A percentile compares a stretch with the other conserved stretches of the same genome.
Conservation (phyloP, 352 stramenopile species). For the Pythium insidiosum region DNA sequence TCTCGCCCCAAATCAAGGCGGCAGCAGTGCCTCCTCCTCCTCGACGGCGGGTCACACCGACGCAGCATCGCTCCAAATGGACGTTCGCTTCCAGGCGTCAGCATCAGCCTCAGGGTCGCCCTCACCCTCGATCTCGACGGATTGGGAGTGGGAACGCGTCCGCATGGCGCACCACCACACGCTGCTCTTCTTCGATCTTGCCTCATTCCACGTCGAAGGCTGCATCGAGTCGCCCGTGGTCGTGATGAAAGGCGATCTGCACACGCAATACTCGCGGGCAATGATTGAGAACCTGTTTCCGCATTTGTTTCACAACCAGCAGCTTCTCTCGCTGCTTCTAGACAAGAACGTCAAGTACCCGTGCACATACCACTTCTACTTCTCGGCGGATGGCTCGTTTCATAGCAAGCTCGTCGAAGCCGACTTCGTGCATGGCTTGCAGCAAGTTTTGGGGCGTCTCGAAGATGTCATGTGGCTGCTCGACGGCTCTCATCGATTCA, state of each 20-base stretch:
- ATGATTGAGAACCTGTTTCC: conserved; percentile 46
- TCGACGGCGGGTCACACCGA: too few relatives aligned
- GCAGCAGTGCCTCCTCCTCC: not conserved
- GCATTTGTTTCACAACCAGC: conserved; percentile 19
- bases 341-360: conserved; percentile 29
- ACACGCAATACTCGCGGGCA: conserved; percentile 33
- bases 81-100: too few relatives aligned
- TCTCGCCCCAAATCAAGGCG: not conserved
- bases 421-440: conserved; percentile 25
- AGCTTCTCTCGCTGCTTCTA: conserved; percentile 36
- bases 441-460: conserved; percentile 27
- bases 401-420: conserved; percentile 21
- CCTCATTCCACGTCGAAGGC: conserved; percentile 8
- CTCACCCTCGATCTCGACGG: too few relatives aligned
- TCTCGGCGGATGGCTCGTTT: conserved; percentile 14
- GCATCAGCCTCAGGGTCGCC: too few relatives aligned
- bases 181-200: conserved; percentile 14
- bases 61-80: too few relatives aligned
- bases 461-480: conserved; percentile 30
- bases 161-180: too few relatives aligned
- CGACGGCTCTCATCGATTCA: conserved; percentile 5
- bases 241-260: conserved; percentile 18
- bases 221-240: conserved; percentile 5
- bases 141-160: too few relatives aligned
- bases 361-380: conserved; percentile 35